Evolutionary conservation across 2,329 filamentous ascomycete species (phyloP).

Genomic region (Leptographium radiaticola): DNA sequence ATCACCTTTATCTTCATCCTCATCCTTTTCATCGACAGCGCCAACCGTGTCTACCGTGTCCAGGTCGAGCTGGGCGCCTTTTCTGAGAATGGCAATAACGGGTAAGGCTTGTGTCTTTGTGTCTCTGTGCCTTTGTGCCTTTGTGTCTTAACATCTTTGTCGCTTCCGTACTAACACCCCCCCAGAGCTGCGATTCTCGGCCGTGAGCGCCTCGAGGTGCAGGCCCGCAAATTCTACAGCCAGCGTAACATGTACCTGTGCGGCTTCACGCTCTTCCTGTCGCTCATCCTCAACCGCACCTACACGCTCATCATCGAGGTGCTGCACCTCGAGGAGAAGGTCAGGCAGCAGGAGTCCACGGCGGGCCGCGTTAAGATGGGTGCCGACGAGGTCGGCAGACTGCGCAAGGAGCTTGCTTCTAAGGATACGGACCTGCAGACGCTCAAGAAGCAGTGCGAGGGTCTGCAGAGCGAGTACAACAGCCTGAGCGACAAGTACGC

Average conservation of each 20-base stretch:
- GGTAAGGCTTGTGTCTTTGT: conserved; percentile 23
- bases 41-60: conserved; percentile 90
- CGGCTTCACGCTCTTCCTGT: conserved; percentile 97
- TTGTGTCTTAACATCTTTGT: not conserved
- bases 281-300: conserved; percentile 95
- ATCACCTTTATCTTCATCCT: conserved; percentile 99
- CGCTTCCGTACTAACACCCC: conserved; percentile 11
- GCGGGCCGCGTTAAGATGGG: conserved; percentile 46
- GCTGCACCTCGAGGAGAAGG: conserved; percentile 80
- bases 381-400: conserved; percentile 58
- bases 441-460: conserved; percentile 84
- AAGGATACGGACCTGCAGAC: conserved; percentile 76
- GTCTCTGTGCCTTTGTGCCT: conserved; percentile 8
- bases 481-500: conserved; percentile 73
- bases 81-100: conserved; percentile 41
- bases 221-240: conserved; percentile 99
- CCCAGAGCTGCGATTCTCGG: conserved; percentile 58
- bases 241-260: conserved; percentile 99
- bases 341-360: conserved; percentile 63
- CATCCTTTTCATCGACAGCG: conserved; percentile 94
- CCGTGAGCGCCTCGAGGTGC: conserved; percentile 92
- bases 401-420: conserved; percentile 59
- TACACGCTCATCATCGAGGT: conserved; percentile 94
- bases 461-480: conserved; percentile 74
- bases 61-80: conserved; percentile 74